phyloP scores from a whole-genome alignment of 2,329 filamentous ascomycete genomes.

The Aspergillus vadensis region DNA sequence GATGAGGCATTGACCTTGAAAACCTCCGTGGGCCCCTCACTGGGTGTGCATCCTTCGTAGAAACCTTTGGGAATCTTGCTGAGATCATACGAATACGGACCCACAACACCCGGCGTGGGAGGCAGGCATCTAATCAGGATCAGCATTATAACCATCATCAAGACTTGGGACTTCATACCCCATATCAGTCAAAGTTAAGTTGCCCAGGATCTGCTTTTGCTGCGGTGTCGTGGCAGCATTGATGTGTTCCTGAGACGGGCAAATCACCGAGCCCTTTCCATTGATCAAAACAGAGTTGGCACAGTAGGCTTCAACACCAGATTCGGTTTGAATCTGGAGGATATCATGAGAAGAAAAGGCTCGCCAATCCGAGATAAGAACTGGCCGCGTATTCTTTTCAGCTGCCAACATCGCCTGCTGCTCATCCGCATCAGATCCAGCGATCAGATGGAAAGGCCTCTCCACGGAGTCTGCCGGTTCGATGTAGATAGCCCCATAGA shows the following conservation, averaged over 20 bases:
- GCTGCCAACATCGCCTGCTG: constrained; percentile 52
- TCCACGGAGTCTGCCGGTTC: constrained; percentile 26
- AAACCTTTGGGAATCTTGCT: constrained; percentile 24
- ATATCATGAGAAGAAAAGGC: constrained; percentile 55
- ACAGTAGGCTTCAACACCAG: constrained; percentile 52
- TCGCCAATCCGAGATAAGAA: constrained; percentile 61
- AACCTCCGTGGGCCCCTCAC: constrained; percentile 28
- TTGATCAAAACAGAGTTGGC: constrained; percentile 65
- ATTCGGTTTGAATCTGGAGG: constrained; percentile 31
- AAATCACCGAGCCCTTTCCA: constrained; percentile 50
- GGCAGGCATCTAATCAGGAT: constrained; percentile 28
- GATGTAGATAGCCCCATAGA: constrained; percentile 60
- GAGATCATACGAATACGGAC: constrained; percentile 23
- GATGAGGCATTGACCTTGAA: constrained; percentile 36
- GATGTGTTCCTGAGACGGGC: constrained; percentile 25
- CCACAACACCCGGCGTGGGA: constrained; percentile 19
- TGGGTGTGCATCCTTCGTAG: constrained; percentile 27
- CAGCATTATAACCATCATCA: neutral
- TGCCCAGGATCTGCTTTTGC: constrained; percentile 20
- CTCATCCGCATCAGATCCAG: constrained; percentile 32
- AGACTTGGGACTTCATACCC: constrained; percentile 21
- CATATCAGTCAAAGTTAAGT: constrained; percentile 29
- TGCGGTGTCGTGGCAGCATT: constrained; percentile 36
- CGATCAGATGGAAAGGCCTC: constrained; percentile 32
- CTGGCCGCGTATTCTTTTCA: constrained; percentile 49